Conservation (phyloP, 2,329 filamentous ascomycete genomes). For the Dothistroma septosporum region DNA sequence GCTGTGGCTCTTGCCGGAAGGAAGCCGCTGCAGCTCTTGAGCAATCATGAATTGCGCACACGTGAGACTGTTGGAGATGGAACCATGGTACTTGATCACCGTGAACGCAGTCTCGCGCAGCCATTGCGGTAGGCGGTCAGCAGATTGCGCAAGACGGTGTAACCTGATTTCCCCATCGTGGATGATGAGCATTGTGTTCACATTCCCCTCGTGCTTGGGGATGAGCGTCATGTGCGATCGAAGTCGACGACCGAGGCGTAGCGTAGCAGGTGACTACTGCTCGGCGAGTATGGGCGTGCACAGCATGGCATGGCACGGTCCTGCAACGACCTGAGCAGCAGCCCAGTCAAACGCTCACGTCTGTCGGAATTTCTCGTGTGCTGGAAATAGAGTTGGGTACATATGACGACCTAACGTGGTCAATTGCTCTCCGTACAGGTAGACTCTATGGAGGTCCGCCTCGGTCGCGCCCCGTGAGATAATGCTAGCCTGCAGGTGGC, state of each 20-base stretch:
- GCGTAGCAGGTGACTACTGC: neutral
- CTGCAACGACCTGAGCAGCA: neutral
- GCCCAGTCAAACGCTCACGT: neutral
- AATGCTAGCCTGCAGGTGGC: neutral
- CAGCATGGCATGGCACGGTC: too few species aligned
- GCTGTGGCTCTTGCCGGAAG: neutral
- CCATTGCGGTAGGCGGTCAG: neutral
- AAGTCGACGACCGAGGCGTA: neutral
- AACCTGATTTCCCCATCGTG: neutral
- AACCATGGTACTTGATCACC: neutral
- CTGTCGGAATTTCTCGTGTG: neutral
- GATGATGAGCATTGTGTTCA: neutral
- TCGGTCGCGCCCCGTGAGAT: neutral
- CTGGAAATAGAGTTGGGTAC: neutral
- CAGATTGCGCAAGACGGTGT: neutral
- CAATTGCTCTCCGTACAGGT: neutral
- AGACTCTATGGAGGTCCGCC: too few species aligned
- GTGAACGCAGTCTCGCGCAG: too few species aligned
- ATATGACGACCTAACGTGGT: neutral
- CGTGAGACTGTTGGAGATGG: neutral
- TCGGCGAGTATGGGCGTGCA: neutral
- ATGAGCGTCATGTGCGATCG: neutral
- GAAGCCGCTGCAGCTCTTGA: neutral
- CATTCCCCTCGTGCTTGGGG: neutral
- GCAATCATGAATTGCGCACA: neutral